Percentiles rank a stretch among this genome's conserved stretches.
These are phyloP conservation scores for Musa troglodytarum DNA, from an alignment of 176 grass and related monocot species.

Conservation along the genomic window DNA sequence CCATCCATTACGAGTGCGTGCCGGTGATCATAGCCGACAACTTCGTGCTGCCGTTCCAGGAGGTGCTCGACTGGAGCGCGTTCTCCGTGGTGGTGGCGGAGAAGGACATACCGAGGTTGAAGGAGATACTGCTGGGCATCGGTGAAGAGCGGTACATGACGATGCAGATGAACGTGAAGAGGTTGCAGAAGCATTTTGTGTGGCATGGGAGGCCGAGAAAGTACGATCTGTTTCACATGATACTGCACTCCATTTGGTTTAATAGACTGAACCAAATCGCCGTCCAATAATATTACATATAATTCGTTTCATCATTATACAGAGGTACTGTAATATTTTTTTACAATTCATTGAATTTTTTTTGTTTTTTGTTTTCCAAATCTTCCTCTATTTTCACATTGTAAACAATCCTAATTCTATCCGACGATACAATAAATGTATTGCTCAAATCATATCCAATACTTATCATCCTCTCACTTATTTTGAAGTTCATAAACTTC, in stretches of 20 bases:
- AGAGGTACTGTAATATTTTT: no score
- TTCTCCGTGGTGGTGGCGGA: conserved; percentile 24
- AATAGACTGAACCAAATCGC: conserved; percentile 22
- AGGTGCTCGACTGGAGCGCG: conserved; percentile 35
- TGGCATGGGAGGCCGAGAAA: conserved; percentile 15
- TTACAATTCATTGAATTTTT: no score
- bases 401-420: no score
- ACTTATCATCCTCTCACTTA: no score
- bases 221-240: conserved; percentile 41
- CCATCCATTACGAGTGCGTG: conserved; percentile 29
- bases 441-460: no score
- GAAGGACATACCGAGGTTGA: conserved; percentile 26
- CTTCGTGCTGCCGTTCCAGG: conserved; percentile 31
- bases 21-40: conserved; percentile 30
- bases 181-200: conserved; percentile 24
- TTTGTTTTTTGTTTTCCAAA: no score
- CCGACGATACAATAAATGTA: no score
- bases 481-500: no score
- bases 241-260: conserved; percentile 42
- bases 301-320: no score
- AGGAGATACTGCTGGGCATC: conserved; percentile 27
- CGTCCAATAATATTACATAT: no score
- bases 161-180: conserved; percentile 27
- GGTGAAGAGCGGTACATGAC: conserved; percentile 3
- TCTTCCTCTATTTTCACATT: no score